Evolutionary conservation across 2,329 filamentous ascomycete genomes (phyloP).

Genomic region (Penicillium sp.): DNA sequence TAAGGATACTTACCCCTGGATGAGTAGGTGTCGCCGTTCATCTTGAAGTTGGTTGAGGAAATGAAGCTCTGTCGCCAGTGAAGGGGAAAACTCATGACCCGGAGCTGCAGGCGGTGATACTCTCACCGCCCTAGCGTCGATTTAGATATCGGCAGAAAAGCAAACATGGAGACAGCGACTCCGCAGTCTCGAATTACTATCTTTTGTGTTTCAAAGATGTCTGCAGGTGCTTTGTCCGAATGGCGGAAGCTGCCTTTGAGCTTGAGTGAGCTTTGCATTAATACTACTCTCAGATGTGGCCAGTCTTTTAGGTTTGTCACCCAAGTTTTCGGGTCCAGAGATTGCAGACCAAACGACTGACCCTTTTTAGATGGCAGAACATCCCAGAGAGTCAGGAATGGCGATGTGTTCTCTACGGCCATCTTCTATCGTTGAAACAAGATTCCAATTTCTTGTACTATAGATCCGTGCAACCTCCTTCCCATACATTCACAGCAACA

Average conservation of each 20-base stretch:
- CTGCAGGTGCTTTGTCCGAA: slow-evolving; percentile 57
- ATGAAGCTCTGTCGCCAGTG: slow-evolving; percentile 20
- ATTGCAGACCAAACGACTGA: slow-evolving; percentile 1
- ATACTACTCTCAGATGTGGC: slow-evolving; percentile 89
- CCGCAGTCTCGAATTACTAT: neutral
- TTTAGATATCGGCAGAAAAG: neutral
- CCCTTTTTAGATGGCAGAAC: slow-evolving; percentile 73
- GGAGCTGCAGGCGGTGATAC: slow-evolving; percentile 18
- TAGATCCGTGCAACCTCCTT: slow-evolving; percentile 46
- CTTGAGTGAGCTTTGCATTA: slow-evolving; percentile 84
- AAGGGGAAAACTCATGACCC: slow-evolving; percentile 38
- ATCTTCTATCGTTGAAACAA: slow-evolving; percentile 81
- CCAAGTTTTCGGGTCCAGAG: neutral
- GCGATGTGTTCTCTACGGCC: slow-evolving; percentile 84
- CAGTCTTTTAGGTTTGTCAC: slow-evolving; percentile 73
- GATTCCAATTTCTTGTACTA: slow-evolving; percentile 78
- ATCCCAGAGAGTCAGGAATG: slow-evolving; percentile 72
- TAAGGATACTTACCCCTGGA: slow-evolving; percentile 63
- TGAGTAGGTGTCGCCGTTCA: slow-evolving; percentile 85
- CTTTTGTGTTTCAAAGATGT: neutral
- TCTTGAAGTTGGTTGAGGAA: slow-evolving; percentile 45
- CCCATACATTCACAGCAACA: slow-evolving; percentile 32
- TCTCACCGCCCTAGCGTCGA: slow-evolving; percentile 25
- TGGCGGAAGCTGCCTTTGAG: slow-evolving; percentile 86
- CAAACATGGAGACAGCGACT: neutral